Evolutionary conservation across 2,329 filamentous ascomycete genomes (phyloP), one percentile per base, ranked within the genome.

Genomic region (Bertia moriformis): DNA sequence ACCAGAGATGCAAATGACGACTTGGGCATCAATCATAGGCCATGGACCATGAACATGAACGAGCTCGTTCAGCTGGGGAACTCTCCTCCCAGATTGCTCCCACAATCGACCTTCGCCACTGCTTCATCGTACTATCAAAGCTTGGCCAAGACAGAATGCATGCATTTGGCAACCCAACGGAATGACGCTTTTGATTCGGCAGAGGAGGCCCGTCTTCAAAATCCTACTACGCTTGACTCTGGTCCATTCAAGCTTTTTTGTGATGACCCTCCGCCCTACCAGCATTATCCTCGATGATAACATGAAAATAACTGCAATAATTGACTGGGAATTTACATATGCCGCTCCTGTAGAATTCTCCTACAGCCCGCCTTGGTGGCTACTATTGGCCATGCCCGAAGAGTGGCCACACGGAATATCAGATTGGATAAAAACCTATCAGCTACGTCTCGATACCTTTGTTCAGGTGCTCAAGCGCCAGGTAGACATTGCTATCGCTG

Each of bases 251-350:
- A 38, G 40, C 36, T 37, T 41, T 46, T 43, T 24, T 46, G 44
- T 32, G 44, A 46, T 32, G 43, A 45, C n/a, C 19, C 14, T 45
- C 14, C 41, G 35, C 24, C 43, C 44, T 27, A 43, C 44, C 24
- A 46, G 44, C 18, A 44, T 45, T 40, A 38, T 46, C 4, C 19
- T 41, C 14, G 29, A 45, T 38, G 38, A 41, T 33, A 39, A 42
- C 24, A 27, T 43, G 13, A 29, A 38, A 7, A 42, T 46, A 19
- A 41, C 39, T 19, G 43, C 40, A 33, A 19, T 46, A 18, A 41
- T 46, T n/a, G 45, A 46, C 35, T 45, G 43, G 35, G 45, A 46
- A 38, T 46, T 45, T 38, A 42, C 45, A n/a, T 44, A 46, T 35
- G 29, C 40, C 15, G 43, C 44, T 33, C 45, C 43, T 7, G 38